Conservation (phyloP, 1,139 yeast species). For the Pichia sp. region DNA sequence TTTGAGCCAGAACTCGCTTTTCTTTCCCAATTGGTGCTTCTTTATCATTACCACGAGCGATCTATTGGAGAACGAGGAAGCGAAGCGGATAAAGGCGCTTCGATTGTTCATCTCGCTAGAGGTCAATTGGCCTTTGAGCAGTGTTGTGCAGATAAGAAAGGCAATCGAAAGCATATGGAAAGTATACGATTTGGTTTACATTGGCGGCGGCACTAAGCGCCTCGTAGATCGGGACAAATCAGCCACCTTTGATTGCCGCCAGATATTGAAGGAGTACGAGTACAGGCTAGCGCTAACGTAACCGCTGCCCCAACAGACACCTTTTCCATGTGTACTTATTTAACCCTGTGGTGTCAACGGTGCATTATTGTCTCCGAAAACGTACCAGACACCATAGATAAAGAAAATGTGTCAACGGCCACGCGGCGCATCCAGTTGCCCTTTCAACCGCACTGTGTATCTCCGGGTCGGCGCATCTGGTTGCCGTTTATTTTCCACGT, state of each 20-base stretch:
- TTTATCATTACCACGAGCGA: constrained; percentile 27
- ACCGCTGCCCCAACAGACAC: no score
- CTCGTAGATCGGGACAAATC: not conserved
- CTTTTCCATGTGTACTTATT: no score
- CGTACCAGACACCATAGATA: not conserved
- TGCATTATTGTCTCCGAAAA: no score
- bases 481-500: not conserved
- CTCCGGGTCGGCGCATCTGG: not conserved
- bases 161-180: constrained; percentile 33
- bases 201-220: not conserved
- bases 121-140: constrained; percentile 29
- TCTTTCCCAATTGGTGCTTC: constrained; percentile 33
- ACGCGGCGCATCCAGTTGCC: constrained; percentile 5
- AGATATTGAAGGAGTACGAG: constrained; percentile 25
- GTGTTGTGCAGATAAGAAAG: constrained; percentile 23
- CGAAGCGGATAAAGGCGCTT: constrained; percentile 21
- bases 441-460: not conserved
- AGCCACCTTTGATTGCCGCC: constrained; percentile 27
- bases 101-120: constrained; percentile 25
- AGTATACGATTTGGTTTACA: constrained; percentile 21
- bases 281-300: constrained; percentile 21
- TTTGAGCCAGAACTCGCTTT: constrained; percentile 7
- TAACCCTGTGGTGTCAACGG: no score
- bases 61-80: constrained; percentile 14
- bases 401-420: not conserved